These are phyloP conservation scores for Endogone sp. DNA, from an alignment of 192 early-diverging fungal species.

Conservation along the genomic window DNA sequence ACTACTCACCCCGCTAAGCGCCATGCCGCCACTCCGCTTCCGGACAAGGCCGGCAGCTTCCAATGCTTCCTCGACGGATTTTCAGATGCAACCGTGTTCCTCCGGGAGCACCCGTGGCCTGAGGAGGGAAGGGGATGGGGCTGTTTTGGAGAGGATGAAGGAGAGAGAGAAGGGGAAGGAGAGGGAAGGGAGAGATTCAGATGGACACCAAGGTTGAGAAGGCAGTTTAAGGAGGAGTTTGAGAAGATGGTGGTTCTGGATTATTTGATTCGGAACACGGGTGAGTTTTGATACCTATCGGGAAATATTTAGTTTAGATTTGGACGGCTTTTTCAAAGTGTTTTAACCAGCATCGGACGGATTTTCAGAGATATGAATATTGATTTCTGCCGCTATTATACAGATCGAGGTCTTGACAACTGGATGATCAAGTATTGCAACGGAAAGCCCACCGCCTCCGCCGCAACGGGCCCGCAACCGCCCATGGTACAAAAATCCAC, in stretches of 20 bases:
- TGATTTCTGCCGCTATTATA: too few relatives aligned
- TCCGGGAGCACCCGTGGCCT: slow-evolving; percentile 58
- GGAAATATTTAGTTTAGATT: too few relatives aligned
- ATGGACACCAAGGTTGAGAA: slow-evolving; percentile 44
- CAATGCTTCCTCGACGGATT: slow-evolving; percentile 80
- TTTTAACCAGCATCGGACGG: too few relatives aligned
- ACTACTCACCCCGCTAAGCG: slow-evolving; percentile 30
- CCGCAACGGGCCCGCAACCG: slow-evolving; percentile 11
- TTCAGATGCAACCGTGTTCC: slow-evolving; percentile 81
- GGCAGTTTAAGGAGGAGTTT: slow-evolving; percentile 61
- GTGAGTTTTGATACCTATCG: slow-evolving; percentile 42
- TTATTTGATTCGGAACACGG: slow-evolving; percentile 90
- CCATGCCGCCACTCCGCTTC: slow-evolving; percentile 46
- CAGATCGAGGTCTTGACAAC: slow-evolving; percentile 66
- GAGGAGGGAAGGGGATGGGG: neutral
- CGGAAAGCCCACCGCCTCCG: slow-evolving; percentile 29
- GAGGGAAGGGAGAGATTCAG: slow-evolving; percentile 20
- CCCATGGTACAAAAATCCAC: slow-evolving; percentile 7
- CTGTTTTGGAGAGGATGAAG: slow-evolving; percentile 9
- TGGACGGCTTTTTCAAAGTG: too few relatives aligned
- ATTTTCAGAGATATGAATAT: too few relatives aligned
- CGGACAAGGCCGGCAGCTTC: slow-evolving; percentile 78
- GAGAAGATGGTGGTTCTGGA: slow-evolving; percentile 83
- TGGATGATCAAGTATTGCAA: slow-evolving; percentile 84
- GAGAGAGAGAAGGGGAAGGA: slow-evolving; percentile 12